Base-by-base conservation (phyloP, 345 rosid genomes). In the Sonneratia caseolaris region DNA sequence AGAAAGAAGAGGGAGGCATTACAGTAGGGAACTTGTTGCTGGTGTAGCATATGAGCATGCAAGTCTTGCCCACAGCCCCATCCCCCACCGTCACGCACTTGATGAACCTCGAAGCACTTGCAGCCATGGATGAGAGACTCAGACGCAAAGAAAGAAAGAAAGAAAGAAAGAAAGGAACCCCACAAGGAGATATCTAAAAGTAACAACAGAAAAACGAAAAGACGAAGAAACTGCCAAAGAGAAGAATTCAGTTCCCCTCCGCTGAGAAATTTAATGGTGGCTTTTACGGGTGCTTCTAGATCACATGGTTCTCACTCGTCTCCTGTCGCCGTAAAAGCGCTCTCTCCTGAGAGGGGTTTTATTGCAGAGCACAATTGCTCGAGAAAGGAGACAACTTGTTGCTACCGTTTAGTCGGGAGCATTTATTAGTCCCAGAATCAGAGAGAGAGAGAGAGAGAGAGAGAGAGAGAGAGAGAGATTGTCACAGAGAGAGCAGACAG, bases 11-110 rank as follows among this genome's bases (percentile, higher is more conserved):
- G 77, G 85, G 73, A 21, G 35, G 6, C 3, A 57, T 62, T 85
- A 89, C 94, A 74, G 91, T 89, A 27, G 94, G 94, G 74, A 89
- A 89, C 82, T 89, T 89, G 90, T 89, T 89, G 64, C 88, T 87
- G 57, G 94, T 89, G 78, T 89, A 89, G 84, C 94, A 89, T 75
- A 89, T 89, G 75, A 89, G 94, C 90, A 89, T 83, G 82, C 94
- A 87, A 56, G 94, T 89, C 84, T 89, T 89, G 72, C 94, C 94
- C 57, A 89, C 94, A 77, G 94, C 94, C 22, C 94, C 94, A 81
- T 89, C 94, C 64, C 94, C 94, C 24, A 89, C 94, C 1, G 94
- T 89, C 69, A 89, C 91, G 72, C 94, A 89, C 82, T 89, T 89
- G 84, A 89, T 89, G 77, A 89, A 89, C 86, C 86, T 84, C 7